These are phyloP conservation scores for Calonectria pauciramosa DNA, from an alignment of 2,329 filamentous ascomycete species.

Conservation along the genomic window DNA sequence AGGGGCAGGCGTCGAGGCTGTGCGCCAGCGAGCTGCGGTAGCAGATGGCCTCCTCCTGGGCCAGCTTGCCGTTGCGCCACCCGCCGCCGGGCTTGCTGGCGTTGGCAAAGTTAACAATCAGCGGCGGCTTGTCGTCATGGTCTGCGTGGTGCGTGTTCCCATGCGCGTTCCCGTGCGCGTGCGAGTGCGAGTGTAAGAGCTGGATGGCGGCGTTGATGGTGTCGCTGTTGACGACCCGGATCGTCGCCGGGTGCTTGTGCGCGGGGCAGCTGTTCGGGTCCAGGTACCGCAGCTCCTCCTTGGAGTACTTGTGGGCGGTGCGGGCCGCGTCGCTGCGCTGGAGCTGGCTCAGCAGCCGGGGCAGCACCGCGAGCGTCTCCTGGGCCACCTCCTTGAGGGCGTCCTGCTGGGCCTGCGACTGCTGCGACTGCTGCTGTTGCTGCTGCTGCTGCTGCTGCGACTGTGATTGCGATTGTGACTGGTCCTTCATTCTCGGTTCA, in stretches of 20 bases:
- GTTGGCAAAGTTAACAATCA: constrained; percentile 27
- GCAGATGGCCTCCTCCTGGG: constrained; percentile 26
- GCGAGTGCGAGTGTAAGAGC: background rate
- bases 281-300: constrained; percentile 9
- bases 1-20: constrained; percentile 1
- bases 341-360: constrained; percentile 7
- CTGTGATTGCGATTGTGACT: background rate
- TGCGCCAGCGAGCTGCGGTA: constrained; percentile 26
- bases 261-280: constrained; percentile 21
- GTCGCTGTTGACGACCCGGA: constrained; percentile 23
- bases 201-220: constrained; percentile 23
- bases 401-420: background rate
- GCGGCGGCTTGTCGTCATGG: background rate
- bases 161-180: background rate
- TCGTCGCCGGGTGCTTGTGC: constrained; percentile 7
- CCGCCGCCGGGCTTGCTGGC: constrained; percentile 20
- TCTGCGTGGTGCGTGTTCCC: too few species aligned
- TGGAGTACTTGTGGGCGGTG: background rate
- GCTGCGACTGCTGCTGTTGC: too few species aligned
- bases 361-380: constrained; percentile 18
- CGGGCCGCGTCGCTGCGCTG: background rate
- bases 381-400: constrained; percentile 14
- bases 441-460: too few species aligned
- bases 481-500: background rate
- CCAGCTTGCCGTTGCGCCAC: constrained; percentile 22